Conservation (phyloP, 1,284 basidiomycete species). For the Leucoagaricus sp. region DNA sequence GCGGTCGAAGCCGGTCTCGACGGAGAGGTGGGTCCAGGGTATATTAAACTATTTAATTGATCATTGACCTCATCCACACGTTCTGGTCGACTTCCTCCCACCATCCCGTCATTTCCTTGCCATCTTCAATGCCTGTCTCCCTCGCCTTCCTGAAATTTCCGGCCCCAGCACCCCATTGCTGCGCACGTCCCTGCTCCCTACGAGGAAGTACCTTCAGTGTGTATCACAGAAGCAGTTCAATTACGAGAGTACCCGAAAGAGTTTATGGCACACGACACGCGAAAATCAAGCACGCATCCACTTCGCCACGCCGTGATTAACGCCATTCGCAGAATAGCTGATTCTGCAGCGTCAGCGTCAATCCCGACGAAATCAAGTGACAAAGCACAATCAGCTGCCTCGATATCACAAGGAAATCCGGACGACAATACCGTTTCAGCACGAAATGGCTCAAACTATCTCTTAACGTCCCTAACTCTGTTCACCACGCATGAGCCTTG, state of each 20-base stretch:
- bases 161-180: slow-evolving; percentile 69
- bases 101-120: background rate
- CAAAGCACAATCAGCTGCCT: slow-evolving; percentile 18
- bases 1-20: slow-evolving; percentile 46
- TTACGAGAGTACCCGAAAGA: slow-evolving; percentile 26
- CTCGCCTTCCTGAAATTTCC: background rate
- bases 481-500: slow-evolving; percentile 95
- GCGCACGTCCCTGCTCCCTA: slow-evolving; percentile 73
- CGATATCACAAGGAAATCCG: slow-evolving; percentile 18
- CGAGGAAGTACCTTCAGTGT: slow-evolving; percentile 22
- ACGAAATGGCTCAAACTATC: slow-evolving; percentile 76
- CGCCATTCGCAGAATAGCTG: slow-evolving; percentile 68
- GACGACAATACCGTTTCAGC: background rate
- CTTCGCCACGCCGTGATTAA: slow-evolving; percentile 84
- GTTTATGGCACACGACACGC: slow-evolving; percentile 71
- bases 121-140: background rate
- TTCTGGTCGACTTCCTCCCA: background rate
- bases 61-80: slow-evolving; percentile 5
- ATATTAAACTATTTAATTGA: background rate
- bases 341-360: slow-evolving; percentile 24
- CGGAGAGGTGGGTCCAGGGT: slow-evolving; percentile 55
- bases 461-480: slow-evolving; percentile 79
- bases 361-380: slow-evolving; percentile 14
- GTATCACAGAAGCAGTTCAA: slow-evolving; percentile 21
- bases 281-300: slow-evolving; percentile 67